Base-by-base conservation (phyloP, 192 early-diverging fungal genomes). In the Bifiguratus adelaidae region DNA sequence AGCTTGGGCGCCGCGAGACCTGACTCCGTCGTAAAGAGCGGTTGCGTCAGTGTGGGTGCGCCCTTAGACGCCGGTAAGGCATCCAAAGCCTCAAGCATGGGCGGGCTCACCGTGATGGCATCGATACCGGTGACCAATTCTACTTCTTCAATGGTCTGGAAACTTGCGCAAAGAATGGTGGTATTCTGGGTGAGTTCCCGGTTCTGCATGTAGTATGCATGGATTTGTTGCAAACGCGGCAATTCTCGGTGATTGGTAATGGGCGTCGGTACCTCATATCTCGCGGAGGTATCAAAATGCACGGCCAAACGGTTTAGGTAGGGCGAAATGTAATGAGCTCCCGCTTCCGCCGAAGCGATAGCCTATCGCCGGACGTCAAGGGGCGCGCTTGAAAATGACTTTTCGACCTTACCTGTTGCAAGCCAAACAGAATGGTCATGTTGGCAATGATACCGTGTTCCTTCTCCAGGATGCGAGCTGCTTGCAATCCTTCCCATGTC, bases 161-260 rank as follows among this genome's bases (percentile, higher is more conserved):
- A 45, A 45, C 44, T 45, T 5, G 44, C 44, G 11, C 44, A 26
- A 1, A 45, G 44, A 4, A 45, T 30, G 3, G 21, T 45, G 15
- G 44, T 45, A 7, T 45, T 45, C n/a, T n/a, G n/a, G n/a, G n/a
- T n/a, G n/a, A 45, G 32, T 45, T 13, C 44, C 44, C 18, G 29
- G 44, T 30, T n/a, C 44, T 19, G 29, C 44, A 29, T n/a, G n/a
- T 45, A 45, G 15, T 45, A 45, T 11, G 13, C 27, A 15, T 30
- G 44, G 3, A 45, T 45, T 45, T 45, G 44, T 9, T 45, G 44
- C 3, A 30, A 26, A 19, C 32, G n/a, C 32, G 11, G 44, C 44
- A 3, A 45, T 26, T 3, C 44, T 30, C 1, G 44, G 29, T 9
- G 44, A 26, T 18, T 26, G 44, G 21, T 45, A 26, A 30, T 30